Evolutionary conservation across 208 protist genomes (phyloP).

Genomic region (Trypanosoma caninum): DNA sequence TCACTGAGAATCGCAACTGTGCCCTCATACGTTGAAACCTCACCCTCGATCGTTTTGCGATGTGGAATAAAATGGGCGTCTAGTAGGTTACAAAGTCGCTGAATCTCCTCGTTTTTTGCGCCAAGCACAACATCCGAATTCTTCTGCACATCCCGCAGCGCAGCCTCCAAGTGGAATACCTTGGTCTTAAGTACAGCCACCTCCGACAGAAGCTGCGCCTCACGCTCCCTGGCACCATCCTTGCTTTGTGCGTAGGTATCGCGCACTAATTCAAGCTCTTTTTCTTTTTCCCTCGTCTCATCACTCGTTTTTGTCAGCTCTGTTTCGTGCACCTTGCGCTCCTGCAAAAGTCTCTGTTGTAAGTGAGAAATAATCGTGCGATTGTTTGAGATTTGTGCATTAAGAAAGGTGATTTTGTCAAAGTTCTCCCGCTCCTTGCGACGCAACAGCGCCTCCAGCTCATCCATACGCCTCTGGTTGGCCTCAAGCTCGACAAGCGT

Average conservation of each 20-base stretch:
- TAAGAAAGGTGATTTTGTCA: conserved; percentile 85
- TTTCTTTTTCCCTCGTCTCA: conserved; percentile 27
- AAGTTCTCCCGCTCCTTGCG: conserved; percentile 76
- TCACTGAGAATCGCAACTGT: conserved; percentile 40
- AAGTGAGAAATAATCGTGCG: conserved; percentile 67
- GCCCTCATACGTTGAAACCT: conserved; percentile 23
- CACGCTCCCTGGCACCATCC: conserved; percentile 27
- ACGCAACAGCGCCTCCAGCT: conserved; percentile 59
- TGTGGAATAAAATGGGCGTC: conserved; percentile 83
- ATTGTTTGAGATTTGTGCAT: conserved; percentile 82
- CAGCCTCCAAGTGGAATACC: conserved; percentile 28
- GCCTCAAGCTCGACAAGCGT: conserved; percentile 58
- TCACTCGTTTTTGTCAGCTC: conserved; percentile 34
- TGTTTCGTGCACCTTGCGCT: conserved; percentile 35
- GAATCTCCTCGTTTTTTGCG: conserved; percentile 54
- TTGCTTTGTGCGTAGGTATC: conserved; percentile 19
- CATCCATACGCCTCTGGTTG: conserved; percentile 51
- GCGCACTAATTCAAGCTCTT: conserved; percentile 31
- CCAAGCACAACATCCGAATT: conserved; percentile 25
- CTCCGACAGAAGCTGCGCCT: conserved; percentile 47
- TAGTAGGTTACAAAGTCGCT: conserved; percentile 50
- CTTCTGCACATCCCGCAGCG: conserved; percentile 27
- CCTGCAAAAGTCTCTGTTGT: conserved; percentile 51
- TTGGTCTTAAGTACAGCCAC: conserved; percentile 39
- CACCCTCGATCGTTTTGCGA: conserved; percentile 45